phyloP scores from a whole-genome alignment of 768 basidiomycete genomes.

The Tremella mesenterica region DNA sequence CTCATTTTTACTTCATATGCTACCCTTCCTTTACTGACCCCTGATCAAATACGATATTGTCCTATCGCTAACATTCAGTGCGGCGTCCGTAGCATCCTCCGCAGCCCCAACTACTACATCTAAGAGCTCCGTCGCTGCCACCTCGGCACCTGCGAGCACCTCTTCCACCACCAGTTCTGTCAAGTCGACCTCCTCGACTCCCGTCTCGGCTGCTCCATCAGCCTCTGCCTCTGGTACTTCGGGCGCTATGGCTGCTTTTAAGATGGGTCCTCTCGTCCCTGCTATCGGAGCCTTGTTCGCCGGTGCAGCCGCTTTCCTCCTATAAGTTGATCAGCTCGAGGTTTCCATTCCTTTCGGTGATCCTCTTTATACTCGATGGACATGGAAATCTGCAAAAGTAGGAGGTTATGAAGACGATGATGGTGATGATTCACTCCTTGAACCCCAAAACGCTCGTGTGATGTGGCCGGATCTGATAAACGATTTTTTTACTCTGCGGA shows the following conservation, averaged over 20 bases:
- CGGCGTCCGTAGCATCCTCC: not conserved
- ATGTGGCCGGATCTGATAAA: too few species aligned
- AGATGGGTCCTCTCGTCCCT: too few species aligned
- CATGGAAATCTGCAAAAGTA: too few species aligned
- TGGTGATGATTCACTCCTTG: too few species aligned
- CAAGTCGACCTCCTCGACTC: constrained; percentile 11
- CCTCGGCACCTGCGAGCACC: constrained; percentile 12
- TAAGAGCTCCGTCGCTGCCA: constrained; percentile 12
- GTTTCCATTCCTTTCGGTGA: too few species aligned
- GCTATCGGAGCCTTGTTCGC: constrained; percentile 13
- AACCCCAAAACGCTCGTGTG: too few species aligned
- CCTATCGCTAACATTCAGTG: too few species aligned
- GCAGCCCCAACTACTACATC: constrained; percentile 5
- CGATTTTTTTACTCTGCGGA: too few species aligned
- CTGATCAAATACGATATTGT: constrained; percentile 1
- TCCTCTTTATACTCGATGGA: too few species aligned
- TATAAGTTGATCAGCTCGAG: too few species aligned
- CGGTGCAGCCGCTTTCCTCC: constrained; percentile 21
- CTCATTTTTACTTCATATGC: not conserved
- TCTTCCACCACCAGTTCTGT: constrained; percentile 16
- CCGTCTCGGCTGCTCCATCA: constrained; percentile 3
- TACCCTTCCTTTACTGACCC: not conserved
- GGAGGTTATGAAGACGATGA: too few species aligned
- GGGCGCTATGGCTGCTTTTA: constrained; percentile 1
- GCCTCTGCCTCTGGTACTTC: constrained; percentile 12